Percentiles rank a stretch among this genome's conserved stretches.
phyloP scores from a whole-genome alignment of 495 filamentous ascomycete genomes.

The Amniculicola lignicola region DNA sequence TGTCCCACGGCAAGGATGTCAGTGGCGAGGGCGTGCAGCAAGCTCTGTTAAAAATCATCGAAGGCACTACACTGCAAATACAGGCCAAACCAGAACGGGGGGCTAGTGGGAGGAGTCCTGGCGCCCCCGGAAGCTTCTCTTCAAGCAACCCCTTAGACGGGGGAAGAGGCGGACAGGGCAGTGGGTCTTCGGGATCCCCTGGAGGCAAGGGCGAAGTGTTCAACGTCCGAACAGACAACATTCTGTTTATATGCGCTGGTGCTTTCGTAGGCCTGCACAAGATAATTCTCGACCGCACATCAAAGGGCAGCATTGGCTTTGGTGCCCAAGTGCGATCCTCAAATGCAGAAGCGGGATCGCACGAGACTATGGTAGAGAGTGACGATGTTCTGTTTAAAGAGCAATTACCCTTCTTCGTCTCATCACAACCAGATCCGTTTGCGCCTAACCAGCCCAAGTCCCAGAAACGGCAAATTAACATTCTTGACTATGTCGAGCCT shows the following conservation, averaged over 20 bases:
- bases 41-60: slow-evolving; percentile 90
- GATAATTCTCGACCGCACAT: slow-evolving; percentile 76
- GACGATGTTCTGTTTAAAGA: slow-evolving; percentile 63
- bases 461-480: slow-evolving; percentile 61
- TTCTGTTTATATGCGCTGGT: slow-evolving; percentile 93
- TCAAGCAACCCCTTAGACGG: slow-evolving; percentile 43
- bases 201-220: slow-evolving; percentile 75
- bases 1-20: slow-evolving; percentile 74
- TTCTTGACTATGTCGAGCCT: slow-evolving; percentile 75
- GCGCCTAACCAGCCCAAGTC: slow-evolving; percentile 16
- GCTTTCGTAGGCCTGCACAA: slow-evolving; percentile 94
- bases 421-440: slow-evolving; percentile 29
- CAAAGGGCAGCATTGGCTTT: slow-evolving; percentile 87
- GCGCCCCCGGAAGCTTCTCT: slow-evolving; percentile 30
- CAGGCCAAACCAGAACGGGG: slow-evolving; percentile 79
- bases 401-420: slow-evolving; percentile 63
- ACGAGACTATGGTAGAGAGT: slow-evolving; percentile 53
- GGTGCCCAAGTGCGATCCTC: slow-evolving; percentile 68
- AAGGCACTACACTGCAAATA: slow-evolving; percentile 88
- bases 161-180: slow-evolving; percentile 37
- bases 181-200: slow-evolving; percentile 15
- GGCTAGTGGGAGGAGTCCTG: slow-evolving; percentile 18
- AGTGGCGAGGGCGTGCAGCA: slow-evolving; percentile 94
- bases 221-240: slow-evolving; percentile 90
- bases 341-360: slow-evolving; percentile 41